Conservation (phyloP, 805 yeast genomes). For the Sugiyamaella floridensis region DNA sequence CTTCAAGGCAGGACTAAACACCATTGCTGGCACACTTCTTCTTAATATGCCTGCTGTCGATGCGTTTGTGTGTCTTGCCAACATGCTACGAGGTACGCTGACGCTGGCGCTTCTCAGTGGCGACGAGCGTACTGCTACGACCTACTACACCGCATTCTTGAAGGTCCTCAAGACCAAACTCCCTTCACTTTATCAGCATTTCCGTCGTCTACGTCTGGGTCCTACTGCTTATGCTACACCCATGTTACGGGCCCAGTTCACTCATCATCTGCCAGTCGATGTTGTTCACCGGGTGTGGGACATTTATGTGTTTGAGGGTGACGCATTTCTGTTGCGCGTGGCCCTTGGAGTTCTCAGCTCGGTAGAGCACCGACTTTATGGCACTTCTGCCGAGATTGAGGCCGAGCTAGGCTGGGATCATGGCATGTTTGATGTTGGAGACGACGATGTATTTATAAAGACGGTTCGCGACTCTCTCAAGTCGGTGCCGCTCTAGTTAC, state of each 20-base stretch:
- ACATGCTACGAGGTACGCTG: slow-evolving; percentile 34
- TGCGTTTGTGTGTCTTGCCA: slow-evolving; percentile 37
- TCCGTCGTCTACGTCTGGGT: slow-evolving; percentile 37
- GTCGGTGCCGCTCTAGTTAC: slow-evolving; percentile 1
- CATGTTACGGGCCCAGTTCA: slow-evolving; percentile 39
- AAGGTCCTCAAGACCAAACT: slow-evolving; percentile 40
- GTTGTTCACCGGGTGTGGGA: slow-evolving; percentile 47
- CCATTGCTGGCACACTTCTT: slow-evolving; percentile 38
- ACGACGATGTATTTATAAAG: slow-evolving; percentile 42
- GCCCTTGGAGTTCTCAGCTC: slow-evolving; percentile 46
- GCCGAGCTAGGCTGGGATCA: slow-evolving; percentile 31
- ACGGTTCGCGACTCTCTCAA: slow-evolving; percentile 35
- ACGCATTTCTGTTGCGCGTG: slow-evolving; percentile 45
- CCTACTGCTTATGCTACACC: slow-evolving; percentile 40
- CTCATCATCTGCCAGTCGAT: slow-evolving; percentile 42
- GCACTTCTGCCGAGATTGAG: slow-evolving; percentile 42
- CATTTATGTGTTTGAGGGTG: slow-evolving; percentile 56
- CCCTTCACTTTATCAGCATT: slow-evolving; percentile 45
- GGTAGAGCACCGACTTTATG: slow-evolving; percentile 47
- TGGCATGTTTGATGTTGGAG: slow-evolving; percentile 40
- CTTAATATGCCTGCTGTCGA: slow-evolving; percentile 32
- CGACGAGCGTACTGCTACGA: slow-evolving; percentile 30
- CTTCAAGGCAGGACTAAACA: slow-evolving; percentile 35
- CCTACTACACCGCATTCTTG: slow-evolving; percentile 42
- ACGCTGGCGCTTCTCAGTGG: slow-evolving; percentile 29